phyloP scores from a whole-genome alignment of 768 basidiomycete species.

The Lentinus tigrinus region DNA sequence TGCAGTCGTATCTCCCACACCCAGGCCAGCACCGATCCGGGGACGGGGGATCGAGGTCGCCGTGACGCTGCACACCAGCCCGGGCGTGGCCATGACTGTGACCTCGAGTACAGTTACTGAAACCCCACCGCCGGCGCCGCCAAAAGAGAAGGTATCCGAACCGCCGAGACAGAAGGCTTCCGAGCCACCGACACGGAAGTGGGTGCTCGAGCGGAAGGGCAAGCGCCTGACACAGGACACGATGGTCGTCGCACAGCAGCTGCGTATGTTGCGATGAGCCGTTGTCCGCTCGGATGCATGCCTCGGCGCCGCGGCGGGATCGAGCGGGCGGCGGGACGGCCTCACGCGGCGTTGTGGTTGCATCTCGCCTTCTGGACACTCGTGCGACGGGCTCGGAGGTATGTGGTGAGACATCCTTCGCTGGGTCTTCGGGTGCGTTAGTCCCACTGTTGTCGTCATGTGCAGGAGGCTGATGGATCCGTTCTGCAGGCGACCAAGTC shows the following conservation, averaged over 20 bases:
- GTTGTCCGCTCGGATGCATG: too few relatives aligned
- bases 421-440: too few relatives aligned
- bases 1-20: background rate
- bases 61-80: background rate
- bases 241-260: conserved; percentile 11
- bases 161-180: background rate
- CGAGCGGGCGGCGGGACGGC: too few relatives aligned
- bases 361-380: too few relatives aligned
- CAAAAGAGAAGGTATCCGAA: background rate
- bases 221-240: conserved; percentile 19
- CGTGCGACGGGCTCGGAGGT: too few relatives aligned
- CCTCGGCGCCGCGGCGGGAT: too few relatives aligned
- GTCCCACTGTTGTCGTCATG: too few relatives aligned
- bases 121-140: background rate
- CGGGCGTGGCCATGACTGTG: background rate
- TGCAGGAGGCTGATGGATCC: too few relatives aligned
- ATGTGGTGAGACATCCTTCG: too few relatives aligned
- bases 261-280: conserved; percentile 17
- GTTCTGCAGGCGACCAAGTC: too few relatives aligned
- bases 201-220: conserved; percentile 19
- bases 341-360: too few relatives aligned
- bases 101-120: background rate
- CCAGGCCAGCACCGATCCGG: too few relatives aligned
- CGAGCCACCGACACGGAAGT: conserved; percentile 6
- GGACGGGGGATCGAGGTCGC: conserved; percentile 5